These are phyloP conservation scores for Tetramitus jugosus DNA, from an alignment of 208 protist genomes.

Conservation along the genomic window DNA sequence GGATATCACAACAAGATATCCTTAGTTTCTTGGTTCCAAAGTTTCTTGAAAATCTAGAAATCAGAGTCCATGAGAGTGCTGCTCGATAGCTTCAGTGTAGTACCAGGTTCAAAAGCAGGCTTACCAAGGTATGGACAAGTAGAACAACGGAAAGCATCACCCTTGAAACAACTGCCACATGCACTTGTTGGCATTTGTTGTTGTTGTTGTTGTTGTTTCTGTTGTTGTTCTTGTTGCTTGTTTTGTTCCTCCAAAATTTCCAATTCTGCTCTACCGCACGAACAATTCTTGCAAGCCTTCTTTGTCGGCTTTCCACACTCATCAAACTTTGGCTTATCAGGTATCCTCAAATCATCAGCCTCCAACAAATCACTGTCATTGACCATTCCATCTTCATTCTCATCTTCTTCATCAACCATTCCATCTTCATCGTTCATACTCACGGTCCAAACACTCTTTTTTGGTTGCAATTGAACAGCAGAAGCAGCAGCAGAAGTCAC, in stretches of 20 bases:
- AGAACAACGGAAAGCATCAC: conserved; percentile 22
- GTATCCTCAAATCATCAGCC: not conserved
- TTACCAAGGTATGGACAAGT: conserved; percentile 17
- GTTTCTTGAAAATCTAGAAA: too few species aligned
- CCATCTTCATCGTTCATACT: not conserved
- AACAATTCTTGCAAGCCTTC: conserved; percentile 26
- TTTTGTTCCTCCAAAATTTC: not conserved
- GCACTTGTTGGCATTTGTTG: not conserved
- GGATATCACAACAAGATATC: too few species aligned
- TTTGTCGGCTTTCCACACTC: not conserved
- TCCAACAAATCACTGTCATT: not conserved
- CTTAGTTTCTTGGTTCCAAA: too few species aligned
- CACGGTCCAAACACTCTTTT: not conserved
- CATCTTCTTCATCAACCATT: not conserved
- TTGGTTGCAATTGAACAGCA: not conserved
- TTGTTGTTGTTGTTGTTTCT: not conserved
- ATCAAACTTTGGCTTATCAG: not conserved
- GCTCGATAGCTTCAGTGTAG: not conserved
- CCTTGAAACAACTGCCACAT: conserved; percentile 17
- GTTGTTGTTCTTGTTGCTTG: not conserved
- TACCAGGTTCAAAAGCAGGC: conserved; percentile 18
- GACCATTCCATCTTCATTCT: too few species aligned
- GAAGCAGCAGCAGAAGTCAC: not conserved
- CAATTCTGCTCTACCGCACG: conserved; percentile 16
- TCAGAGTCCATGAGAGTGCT: too few species aligned